Evolutionary conservation across 495 filamentous ascomycete species (phyloP), one percentile per base, ranked within the genome.

Genomic region (Aspergillus asperescens): DNA sequence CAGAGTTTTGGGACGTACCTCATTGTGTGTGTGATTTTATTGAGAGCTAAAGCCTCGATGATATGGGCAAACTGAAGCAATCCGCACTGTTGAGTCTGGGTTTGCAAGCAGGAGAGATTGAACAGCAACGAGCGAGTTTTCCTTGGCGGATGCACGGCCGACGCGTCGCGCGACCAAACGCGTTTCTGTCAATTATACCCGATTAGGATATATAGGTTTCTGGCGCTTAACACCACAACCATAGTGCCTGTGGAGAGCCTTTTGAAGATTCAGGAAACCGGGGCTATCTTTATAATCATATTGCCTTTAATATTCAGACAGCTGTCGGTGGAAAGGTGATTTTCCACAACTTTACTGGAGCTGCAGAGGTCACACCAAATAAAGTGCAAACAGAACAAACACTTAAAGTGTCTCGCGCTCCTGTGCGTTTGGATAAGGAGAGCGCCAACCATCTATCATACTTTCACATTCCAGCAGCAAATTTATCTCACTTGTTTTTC

Each of bases 151-250:
- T 45, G 55, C 48, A 40, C 43, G 20, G 27, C 24, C 52, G 59
- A 64, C 67, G 65, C 68, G 66, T 67, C 37, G 40, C 60, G 60
- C 50, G 54, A 35, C 29, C 3, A 1, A 27, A 65, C 62, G 62
- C 64, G 68, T 64, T 62, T 48, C 41, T 60, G 62, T 60, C 63
- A 70, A 68, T 70, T 71, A 64, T 67, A 50, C 56, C 65, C 34
- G 37, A 58, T 67, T 43, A 15, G 67, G 63, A 55, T 3, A 32
- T 32, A 32, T 32, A 32, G 10, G n/a, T n/a, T n/a, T n/a, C n/a
- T n/a, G n/a, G n/a, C n/a, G n/a, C n/a, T n/a, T n/a, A n/a, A n/a
- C n/a, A n/a, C n/a, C n/a, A n/a, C n/a, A n/a, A n/a, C n/a, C n/a
- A n/a, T n/a, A n/a, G n/a, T n/a, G n/a, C n/a, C n/a, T n/a, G n/a